Percentiles rank a stretch among this genome's conserved stretches.
These are phyloP conservation scores for Arthonia radiata DNA, from an alignment of 495 filamentous ascomycete genomes.

Conservation along the genomic window DNA sequence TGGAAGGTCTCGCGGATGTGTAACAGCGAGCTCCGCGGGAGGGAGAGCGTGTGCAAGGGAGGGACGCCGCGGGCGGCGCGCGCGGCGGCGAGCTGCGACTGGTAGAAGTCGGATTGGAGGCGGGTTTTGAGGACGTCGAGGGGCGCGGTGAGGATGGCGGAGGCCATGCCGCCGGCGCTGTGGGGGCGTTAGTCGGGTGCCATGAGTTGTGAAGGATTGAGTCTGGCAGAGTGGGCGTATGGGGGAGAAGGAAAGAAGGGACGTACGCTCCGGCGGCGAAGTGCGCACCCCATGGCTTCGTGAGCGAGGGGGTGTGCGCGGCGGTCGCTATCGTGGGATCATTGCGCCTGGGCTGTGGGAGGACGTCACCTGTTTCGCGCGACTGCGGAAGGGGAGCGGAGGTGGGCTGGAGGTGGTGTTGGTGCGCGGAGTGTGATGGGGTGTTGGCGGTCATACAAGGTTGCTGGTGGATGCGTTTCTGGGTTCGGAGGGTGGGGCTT, in stretches of 20 bases:
- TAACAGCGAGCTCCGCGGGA: conserved; percentile 23
- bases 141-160: conserved; percentile 65
- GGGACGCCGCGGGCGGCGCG: conserved; percentile 20
- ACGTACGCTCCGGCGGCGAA: conserved; percentile 65
- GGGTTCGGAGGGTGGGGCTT: too few relatives aligned
- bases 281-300: conserved; percentile 73
- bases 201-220: conserved; percentile 1
- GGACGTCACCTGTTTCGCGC: conserved; percentile 32
- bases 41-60: conserved; percentile 16
- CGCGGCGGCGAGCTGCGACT: conserved; percentile 28
- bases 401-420: too few relatives aligned
- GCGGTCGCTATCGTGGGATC: conserved; percentile 12
- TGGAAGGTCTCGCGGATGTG: conserved; percentile 58
- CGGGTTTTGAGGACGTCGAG: conserved; percentile 71
- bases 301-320: conserved; percentile 23
- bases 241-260: conserved; percentile 3
- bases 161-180: conserved; percentile 69
- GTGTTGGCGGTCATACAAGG: too few relatives aligned
- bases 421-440: too few relatives aligned
- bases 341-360: conserved; percentile 18
- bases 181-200: background rate
- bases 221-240: background rate
- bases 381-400: conserved; percentile 26
- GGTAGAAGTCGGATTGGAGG: conserved; percentile 73
- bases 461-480: too few relatives aligned